phyloP scores from a whole-genome alignment of 1,284 basidiomycete species.

The Paramarasmius palmivorus region DNA sequence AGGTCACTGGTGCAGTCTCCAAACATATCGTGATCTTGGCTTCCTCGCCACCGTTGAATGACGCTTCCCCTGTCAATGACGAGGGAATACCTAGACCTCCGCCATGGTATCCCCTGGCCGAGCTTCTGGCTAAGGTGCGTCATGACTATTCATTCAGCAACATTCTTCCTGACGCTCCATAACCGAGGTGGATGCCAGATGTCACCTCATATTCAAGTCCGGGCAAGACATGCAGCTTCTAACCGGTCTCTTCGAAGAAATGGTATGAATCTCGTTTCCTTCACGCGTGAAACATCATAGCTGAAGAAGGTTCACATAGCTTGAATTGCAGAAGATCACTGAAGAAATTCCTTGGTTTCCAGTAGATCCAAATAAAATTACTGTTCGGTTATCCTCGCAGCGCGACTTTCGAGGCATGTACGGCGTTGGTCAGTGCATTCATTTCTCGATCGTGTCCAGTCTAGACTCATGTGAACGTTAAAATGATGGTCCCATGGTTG shows the following conservation, averaged over 20 bases:
- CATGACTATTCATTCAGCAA: slow-evolving; percentile 4
- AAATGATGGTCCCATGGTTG: not conserved
- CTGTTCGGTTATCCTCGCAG: slow-evolving; percentile 33
- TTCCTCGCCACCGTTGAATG: slow-evolving; percentile 43
- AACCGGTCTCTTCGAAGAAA: slow-evolving; percentile 51
- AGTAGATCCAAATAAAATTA: slow-evolving; percentile 25
- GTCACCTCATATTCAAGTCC: slow-evolving; percentile 56
- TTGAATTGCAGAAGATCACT: slow-evolving; percentile 39
- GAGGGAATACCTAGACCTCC: not conserved
- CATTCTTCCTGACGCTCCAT: slow-evolving; percentile 12
- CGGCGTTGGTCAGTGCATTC: slow-evolving; percentile 19
- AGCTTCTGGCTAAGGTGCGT: slow-evolving; percentile 49
- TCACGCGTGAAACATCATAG: not conserved
- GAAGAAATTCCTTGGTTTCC: slow-evolving; percentile 36
- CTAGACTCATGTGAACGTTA: not conserved
- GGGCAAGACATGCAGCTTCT: slow-evolving; percentile 42
- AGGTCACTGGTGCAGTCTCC: slow-evolving; percentile 34
- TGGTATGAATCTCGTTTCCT: slow-evolving; percentile 41
- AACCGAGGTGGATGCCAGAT: slow-evolving; percentile 51
- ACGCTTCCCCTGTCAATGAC: slow-evolving; percentile 15
- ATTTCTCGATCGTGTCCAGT: not conserved
- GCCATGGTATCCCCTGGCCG: slow-evolving; percentile 41
- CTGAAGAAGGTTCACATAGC: slow-evolving; percentile 28
- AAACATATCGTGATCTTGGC: slow-evolving; percentile 62
- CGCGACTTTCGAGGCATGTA: slow-evolving; percentile 14